Evolutionary conservation across 179 eudicot species (phyloP).

Genomic region (Monotropa hypopitys): DNA sequence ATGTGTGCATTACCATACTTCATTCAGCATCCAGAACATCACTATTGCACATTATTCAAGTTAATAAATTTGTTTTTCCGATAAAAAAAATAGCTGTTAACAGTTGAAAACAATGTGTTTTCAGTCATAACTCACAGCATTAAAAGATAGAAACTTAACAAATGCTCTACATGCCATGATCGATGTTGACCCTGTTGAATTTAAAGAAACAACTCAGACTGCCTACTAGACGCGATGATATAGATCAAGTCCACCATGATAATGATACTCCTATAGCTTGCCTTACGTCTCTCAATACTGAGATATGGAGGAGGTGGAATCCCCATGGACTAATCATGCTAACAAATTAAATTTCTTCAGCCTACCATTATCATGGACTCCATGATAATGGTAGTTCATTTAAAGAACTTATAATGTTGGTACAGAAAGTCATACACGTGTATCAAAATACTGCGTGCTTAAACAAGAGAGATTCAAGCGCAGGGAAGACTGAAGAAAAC

Average conservation of each 20-base stretch:
- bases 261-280: not conserved
- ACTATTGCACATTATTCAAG: too few species aligned
- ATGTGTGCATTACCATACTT: too few species aligned
- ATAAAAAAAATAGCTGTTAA: too few species aligned
- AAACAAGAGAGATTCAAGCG: not conserved
- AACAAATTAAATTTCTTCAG: not conserved
- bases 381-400: not conserved
- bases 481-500: slow-evolving; percentile 3
- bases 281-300: too few species aligned
- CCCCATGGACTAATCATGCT: too few species aligned
- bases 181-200: not conserved
- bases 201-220: not conserved
- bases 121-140: too few species aligned
- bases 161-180: not conserved
- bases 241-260: not conserved
- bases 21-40: too few species aligned
- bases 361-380: too few species aligned
- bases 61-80: too few species aligned
- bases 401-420: not conserved
- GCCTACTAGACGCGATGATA: not conserved
- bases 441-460: not conserved
- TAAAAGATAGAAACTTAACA: too few species aligned
- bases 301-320: too few species aligned
- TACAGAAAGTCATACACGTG: not conserved
- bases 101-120: too few species aligned